These are phyloP conservation scores for Globisporangium iwayamae DNA, from an alignment of 352 stramenopile genomes.

Conservation along the genomic window DNA sequence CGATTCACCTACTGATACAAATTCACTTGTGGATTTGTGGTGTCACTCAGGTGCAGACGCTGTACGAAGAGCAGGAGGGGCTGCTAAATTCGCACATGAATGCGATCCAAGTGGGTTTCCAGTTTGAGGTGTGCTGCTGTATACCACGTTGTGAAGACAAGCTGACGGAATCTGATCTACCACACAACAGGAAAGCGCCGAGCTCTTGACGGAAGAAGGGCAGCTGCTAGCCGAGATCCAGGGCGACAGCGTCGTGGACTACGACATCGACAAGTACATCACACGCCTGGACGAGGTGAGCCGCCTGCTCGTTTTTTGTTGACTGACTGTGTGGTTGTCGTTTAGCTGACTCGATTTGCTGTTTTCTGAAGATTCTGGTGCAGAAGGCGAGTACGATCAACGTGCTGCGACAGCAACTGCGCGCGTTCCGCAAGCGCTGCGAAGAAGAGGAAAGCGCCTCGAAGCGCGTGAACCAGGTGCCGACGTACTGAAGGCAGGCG, in stretches of 20 bases:
- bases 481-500: constrained; percentile 23
- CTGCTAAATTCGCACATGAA: constrained; percentile 97
- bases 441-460: constrained; percentile 80
- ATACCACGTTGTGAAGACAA: not conserved
- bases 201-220: constrained; percentile 96
- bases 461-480: constrained; percentile 33
- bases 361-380: constrained; percentile 80
- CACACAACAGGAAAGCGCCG: constrained; percentile 89
- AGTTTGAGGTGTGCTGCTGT: not conserved
- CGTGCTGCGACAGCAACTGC: constrained; percentile 78
- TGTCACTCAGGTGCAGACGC: constrained; percentile 61
- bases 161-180: not conserved
- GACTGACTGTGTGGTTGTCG: not conserved
- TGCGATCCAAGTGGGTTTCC: constrained; percentile 81
- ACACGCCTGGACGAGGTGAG: constrained; percentile 81
- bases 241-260: constrained; percentile 87
- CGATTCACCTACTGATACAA: not conserved
- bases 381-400: constrained; percentile 91
- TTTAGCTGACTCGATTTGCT: not conserved
- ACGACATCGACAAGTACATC: constrained; percentile 95
- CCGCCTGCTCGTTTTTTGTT: not conserved
- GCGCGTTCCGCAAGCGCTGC: constrained; percentile 73
- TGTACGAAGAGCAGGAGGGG: constrained; percentile 96
- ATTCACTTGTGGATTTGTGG: not conserved
- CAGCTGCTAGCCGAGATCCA: constrained; percentile 81